These are phyloP conservation scores for Acanthamoeba culbertsoni DNA, from an alignment of 208 protist species.

Conservation along the genomic window DNA sequence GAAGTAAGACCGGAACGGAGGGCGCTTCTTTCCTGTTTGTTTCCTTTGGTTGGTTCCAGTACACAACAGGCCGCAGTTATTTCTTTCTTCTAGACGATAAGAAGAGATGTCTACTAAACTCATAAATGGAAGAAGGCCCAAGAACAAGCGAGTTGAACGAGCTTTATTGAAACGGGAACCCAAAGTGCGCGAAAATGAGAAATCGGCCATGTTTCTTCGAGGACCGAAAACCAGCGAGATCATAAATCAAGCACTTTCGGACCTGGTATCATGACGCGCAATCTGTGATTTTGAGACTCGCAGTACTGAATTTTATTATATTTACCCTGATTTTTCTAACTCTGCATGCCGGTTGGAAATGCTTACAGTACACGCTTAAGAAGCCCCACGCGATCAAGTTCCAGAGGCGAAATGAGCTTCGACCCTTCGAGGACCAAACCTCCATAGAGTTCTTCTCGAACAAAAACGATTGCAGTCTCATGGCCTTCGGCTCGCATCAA, in stretches of 20 bases:
- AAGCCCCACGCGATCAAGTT: conserved; percentile 76
- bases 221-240: conserved; percentile 66
- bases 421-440: conserved; percentile 82
- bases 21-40: no score
- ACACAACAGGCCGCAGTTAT: no score
- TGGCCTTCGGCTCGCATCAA: conserved; percentile 75
- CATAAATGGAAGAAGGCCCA: conserved; percentile 51
- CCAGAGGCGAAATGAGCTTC: conserved; percentile 75
- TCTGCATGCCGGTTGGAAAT: not conserved
- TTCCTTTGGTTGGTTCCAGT: no score
- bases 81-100: not conserved
- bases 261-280: conserved; percentile 54
- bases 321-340: not conserved
- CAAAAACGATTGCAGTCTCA: conserved; percentile 77
- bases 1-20: no score
- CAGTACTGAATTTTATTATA: not conserved
- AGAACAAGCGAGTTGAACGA: conserved; percentile 56
- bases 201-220: conserved; percentile 65
- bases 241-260: conserved; percentile 46
- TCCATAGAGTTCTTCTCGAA: conserved; percentile 81
- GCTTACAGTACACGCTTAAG: conserved; percentile 74
- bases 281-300: not conserved
- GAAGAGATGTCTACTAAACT: not conserved
- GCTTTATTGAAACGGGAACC: conserved; percentile 39
- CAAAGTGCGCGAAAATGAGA: conserved; percentile 69